Conservation (phyloP, 164 flowering plant species). For the Vitis labrusca region DNA sequence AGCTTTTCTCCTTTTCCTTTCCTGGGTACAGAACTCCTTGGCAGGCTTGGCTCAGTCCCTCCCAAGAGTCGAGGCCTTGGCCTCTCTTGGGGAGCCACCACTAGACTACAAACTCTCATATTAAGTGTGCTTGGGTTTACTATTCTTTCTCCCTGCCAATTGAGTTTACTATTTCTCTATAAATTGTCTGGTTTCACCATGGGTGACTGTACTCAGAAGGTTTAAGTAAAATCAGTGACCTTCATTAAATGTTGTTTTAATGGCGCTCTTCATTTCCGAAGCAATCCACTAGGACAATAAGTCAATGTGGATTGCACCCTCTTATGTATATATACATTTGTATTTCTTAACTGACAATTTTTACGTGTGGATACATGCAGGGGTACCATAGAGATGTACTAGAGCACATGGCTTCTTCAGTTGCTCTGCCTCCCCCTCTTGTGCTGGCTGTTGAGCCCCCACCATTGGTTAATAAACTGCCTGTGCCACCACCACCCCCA, state of each 20-base stretch:
- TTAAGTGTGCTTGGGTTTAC: background rate
- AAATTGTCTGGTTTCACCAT: too few species aligned
- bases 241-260: background rate
- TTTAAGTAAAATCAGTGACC: too few species aligned
- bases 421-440: conserved; percentile 11
- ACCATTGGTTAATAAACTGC: conserved; percentile 8
- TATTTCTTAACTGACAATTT: background rate
- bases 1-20: background rate
- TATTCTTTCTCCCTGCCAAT: background rate
- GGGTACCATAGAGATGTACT: conserved; percentile 36
- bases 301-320: background rate
- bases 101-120: background rate
- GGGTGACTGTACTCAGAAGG: too few species aligned
- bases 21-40: background rate
- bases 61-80: background rate
- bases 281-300: too few species aligned
- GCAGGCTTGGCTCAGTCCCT: background rate
- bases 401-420: conserved; percentile 21
- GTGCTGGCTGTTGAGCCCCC: conserved; percentile 15
- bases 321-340: background rate
- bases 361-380: conserved; percentile 19
- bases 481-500: conserved; percentile 16
- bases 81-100: background rate
- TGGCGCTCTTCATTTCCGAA: background rate
- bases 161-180: background rate